Base-by-base conservation (phyloP, 2,329 filamentous ascomycete species). In the Xylaria sp. region DNA sequence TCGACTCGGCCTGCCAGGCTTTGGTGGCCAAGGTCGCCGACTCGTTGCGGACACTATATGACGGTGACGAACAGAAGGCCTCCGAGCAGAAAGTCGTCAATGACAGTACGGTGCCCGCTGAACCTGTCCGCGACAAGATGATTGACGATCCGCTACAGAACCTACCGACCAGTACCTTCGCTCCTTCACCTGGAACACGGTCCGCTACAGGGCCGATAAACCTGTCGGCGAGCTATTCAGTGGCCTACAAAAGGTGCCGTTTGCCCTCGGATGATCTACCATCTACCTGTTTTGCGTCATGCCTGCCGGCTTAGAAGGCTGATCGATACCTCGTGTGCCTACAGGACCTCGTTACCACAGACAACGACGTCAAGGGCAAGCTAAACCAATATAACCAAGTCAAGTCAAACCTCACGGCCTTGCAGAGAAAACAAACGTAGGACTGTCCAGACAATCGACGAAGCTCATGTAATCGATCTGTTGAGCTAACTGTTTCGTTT, bases 321-420 rank as follows among this genome's bases (percentile, higher is more conserved):
- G 60, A 77, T 60, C 4, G 12, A 41, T 44, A 18, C 9, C 51
- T 15, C n/a, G 28, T 37, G 34, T 37, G 13, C 41, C 52, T 56
- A 63, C 72, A 96, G 92, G 96, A 98, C 84, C 88, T 97, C 64
- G 87, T 90, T 70, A 96, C 93, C 65, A 94, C 97, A 78, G 96
- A 99, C 84, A 97, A 94, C 80, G 96, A 98, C 80, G 93, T 98
- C 82, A 97, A 97, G 81, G 87, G 89, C 78, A 98, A 98, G 82
- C 94, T 95, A 84, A 93, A 89, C 80, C 94, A 98, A 83, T 98
- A 98, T 85, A 98, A 95, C 83, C 87, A 91, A 71, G 90, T 95
- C 78, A 97, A 97, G 84, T 92, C 92, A 63, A 95, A 91, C 73
- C 88, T 98, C 54, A 90, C 92, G 39, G 85, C 91, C 25, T 85